phyloP scores from a whole-genome alignment of 2,329 filamentous ascomycete species.

The Talaromyces amestolkiae region DNA sequence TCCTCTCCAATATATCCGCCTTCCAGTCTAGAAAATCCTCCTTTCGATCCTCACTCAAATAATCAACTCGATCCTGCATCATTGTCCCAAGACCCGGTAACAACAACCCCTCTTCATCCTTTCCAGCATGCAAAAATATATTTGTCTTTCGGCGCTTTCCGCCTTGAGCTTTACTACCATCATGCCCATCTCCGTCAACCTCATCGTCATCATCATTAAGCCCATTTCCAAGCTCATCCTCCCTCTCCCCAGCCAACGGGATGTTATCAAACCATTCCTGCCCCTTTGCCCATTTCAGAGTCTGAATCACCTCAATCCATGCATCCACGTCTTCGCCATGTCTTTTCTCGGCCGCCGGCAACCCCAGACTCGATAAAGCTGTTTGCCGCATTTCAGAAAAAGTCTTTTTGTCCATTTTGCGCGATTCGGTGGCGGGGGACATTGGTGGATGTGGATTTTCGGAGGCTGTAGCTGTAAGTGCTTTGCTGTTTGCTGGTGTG shows the following conservation, averaged over 20 bases:
- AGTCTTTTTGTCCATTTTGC: constrained; percentile 41
- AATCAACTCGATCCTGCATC: constrained; percentile 51
- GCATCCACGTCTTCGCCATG: constrained; percentile 56
- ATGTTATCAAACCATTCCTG: constrained; percentile 67
- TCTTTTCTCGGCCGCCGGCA: constrained; percentile 43
- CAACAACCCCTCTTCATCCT: constrained; percentile 35
- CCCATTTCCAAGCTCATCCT: constrained; percentile 31
- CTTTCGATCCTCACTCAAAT: constrained; percentile 44
- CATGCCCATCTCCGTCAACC: constrained; percentile 25
- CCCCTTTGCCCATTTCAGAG: constrained; percentile 52
- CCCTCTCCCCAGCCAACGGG: constrained; percentile 36
- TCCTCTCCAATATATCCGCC: constrained; percentile 39
- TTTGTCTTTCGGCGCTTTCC: constrained; percentile 28
- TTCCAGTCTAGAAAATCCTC: constrained; percentile 47
- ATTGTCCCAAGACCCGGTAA: constrained; percentile 50
- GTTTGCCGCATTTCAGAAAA: constrained; percentile 42
- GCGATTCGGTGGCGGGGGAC: constrained; percentile 16
- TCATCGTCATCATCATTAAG: constrained; percentile 36
- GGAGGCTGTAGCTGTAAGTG: not conserved
- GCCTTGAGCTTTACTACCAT: constrained; percentile 22
- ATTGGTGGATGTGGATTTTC: constrained; percentile 15
- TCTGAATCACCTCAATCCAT: constrained; percentile 58
- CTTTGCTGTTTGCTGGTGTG: not conserved
- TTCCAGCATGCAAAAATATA: constrained; percentile 19
- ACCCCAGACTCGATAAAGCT: constrained; percentile 35